Evolutionary conservation across 2,329 filamentous ascomycete species (phyloP).

Genomic region (Immersiporthe knoxdaviesiana): DNA sequence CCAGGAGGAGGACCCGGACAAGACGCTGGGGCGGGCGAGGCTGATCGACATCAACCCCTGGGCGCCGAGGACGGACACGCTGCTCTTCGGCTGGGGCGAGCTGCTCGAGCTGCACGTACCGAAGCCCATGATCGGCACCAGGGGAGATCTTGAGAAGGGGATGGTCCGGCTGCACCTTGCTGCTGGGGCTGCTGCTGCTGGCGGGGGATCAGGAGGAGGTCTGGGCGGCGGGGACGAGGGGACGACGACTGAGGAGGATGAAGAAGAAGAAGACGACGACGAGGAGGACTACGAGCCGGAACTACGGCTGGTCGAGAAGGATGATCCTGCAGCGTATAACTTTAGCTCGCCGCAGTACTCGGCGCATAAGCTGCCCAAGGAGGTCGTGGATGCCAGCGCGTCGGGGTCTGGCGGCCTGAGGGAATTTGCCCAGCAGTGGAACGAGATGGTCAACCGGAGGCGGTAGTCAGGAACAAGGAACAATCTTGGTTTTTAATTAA

Average conservation of each 20-base stretch:
- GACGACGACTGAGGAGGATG: constrained; percentile 41
- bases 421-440: constrained; percentile 80
- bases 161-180: constrained; percentile 29
- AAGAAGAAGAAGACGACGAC: constrained; percentile 47
- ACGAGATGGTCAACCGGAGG: constrained; percentile 50
- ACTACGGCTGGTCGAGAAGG: constrained; percentile 77
- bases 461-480: constrained; percentile 5
- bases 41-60: constrained; percentile 96
- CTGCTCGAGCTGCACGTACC: constrained; percentile 73
- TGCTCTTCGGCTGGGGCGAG: constrained; percentile 90
- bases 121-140: constrained; percentile 56
- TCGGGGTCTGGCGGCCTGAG: constrained; percentile 75
- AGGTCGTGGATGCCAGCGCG: constrained; percentile 76
- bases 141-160: constrained; percentile 35
- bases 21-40: constrained; percentile 74
- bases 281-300: constrained; percentile 70
- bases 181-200: constrained; percentile 20
- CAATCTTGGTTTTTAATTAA: too few relatives aligned
- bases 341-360: constrained; percentile 88
- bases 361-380: constrained; percentile 91
- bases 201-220: constrained; percentile 38
- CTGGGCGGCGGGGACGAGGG: constrained; percentile 40
- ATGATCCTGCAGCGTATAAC: constrained; percentile 86
- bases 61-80: constrained; percentile 84
- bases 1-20: constrained; percentile 44